Evolutionary conservation across 371 early-diverging fungal genomes (phyloP).

Genomic region (Parasitella parasitica): DNA sequence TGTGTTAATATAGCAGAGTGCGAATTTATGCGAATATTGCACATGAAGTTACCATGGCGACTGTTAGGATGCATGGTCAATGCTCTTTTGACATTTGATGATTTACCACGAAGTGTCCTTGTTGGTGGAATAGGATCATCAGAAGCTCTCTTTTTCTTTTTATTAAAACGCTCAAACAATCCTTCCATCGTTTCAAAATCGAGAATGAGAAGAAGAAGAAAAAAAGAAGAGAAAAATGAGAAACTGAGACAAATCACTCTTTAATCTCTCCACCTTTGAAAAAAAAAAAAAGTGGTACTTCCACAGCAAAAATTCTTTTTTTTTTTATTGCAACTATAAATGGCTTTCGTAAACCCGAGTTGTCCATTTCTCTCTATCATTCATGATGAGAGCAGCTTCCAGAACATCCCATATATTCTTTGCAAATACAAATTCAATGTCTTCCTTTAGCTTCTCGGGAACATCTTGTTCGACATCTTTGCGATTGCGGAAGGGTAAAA

Average conservation of each 20-base stretch:
- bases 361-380: slow-evolving; percentile 23
- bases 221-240: not conserved
- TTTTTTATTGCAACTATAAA: slow-evolving; percentile 26
- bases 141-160: slow-evolving; percentile 12
- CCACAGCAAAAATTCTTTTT: no score
- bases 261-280: no score
- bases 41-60: not conserved
- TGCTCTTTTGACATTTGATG: slow-evolving; percentile 1
- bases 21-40: not conserved
- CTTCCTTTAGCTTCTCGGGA: slow-evolving; percentile 61
- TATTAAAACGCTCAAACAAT: slow-evolving; percentile 29
- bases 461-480: slow-evolving; percentile 69
- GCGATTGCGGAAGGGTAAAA: slow-evolving; percentile 60
- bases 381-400: slow-evolving; percentile 52
- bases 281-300: no score
- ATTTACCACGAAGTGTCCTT: slow-evolving; percentile 6
- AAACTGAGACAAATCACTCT: not conserved
- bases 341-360: slow-evolving; percentile 33
- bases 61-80: not conserved
- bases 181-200: slow-evolving; percentile 16
- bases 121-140: slow-evolving; percentile 3
- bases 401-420: slow-evolving; percentile 72
- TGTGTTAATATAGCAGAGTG: not conserved
- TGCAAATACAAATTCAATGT: slow-evolving; percentile 75
- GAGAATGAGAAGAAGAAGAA: not conserved